Evolutionary conservation across 192 early-diverging fungal genomes (phyloP).

Genomic region (Backusella tuberculispora): DNA sequence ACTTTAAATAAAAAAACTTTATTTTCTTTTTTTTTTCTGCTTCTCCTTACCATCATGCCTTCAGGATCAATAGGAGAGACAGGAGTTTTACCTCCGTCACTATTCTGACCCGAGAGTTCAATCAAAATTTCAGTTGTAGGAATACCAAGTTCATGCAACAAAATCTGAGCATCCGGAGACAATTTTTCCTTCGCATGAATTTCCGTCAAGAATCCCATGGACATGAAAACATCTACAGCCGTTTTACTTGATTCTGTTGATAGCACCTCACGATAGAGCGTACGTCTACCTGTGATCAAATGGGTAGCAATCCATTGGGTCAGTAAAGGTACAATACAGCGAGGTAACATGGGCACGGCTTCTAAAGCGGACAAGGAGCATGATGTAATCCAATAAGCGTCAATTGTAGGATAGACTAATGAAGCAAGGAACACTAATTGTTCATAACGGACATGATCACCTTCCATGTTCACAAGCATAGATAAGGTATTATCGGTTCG

Average conservation of each 20-base stretch:
- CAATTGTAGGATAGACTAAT: conserved; percentile 42
- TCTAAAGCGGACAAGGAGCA: conserved; percentile 44
- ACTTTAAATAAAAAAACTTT: neutral
- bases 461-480: conserved; percentile 22
- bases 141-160: conserved; percentile 40
- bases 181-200: conserved; percentile 36
- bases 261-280: conserved; percentile 44
- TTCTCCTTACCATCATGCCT: conserved; percentile 39
- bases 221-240: conserved; percentile 41
- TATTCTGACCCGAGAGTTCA: conserved; percentile 42
- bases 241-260: conserved; percentile 42
- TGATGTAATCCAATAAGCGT: conserved; percentile 45
- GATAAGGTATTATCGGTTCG: conserved; percentile 6
- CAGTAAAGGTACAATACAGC: conserved; percentile 42
- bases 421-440: conserved; percentile 42
- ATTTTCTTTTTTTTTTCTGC: no score
- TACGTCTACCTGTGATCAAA: conserved; percentile 42
- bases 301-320: conserved; percentile 48
- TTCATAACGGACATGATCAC: conserved; percentile 25
- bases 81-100: conserved; percentile 38
- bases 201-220: conserved; percentile 38
- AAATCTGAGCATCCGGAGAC: conserved; percentile 39
- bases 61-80: conserved; percentile 41
- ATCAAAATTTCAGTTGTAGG: conserved; percentile 40
- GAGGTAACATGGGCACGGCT: conserved; percentile 39